phyloP scores from a whole-genome alignment of 163 green algal species.

The Dunaliella salina region DNA sequence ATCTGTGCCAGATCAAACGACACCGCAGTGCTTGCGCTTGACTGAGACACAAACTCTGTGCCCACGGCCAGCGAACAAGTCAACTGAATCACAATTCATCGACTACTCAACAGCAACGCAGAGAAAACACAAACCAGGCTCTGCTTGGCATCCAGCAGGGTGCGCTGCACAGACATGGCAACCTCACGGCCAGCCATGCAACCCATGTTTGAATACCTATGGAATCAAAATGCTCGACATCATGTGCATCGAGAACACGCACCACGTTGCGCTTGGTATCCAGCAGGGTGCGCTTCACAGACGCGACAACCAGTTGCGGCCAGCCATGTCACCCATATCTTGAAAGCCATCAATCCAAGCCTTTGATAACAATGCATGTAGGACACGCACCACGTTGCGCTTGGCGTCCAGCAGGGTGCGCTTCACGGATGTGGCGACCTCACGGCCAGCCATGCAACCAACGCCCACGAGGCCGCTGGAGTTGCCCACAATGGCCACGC shows the following conservation, averaged over 20 bases:
- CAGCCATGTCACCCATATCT: constrained; percentile 78
- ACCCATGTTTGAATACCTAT: constrained; percentile 85
- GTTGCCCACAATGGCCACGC: constrained; percentile 82
- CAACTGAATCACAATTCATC: too few relatives aligned
- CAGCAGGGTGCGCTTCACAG: constrained; percentile 62
- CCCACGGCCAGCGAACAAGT: too few relatives aligned
- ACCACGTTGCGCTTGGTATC: constrained; percentile 76
- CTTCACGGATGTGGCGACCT: constrained; percentile 76
- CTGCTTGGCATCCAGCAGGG: constrained; percentile 71
- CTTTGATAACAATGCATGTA: constrained; percentile 46
- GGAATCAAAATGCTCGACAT: too few relatives aligned
- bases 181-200: constrained; percentile 82
- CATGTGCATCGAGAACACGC: constrained; percentile 47
- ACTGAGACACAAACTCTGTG: too few relatives aligned
- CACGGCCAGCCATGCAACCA: constrained; percentile 76
- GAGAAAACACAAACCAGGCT: constrained; percentile 47
- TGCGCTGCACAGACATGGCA: constrained; percentile 62
- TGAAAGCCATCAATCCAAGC: constrained; percentile 81
- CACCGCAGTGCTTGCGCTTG: too few relatives aligned
- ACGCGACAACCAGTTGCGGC: constrained; percentile 79
- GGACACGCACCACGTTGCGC: constrained; percentile 51
- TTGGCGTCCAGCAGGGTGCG: constrained; percentile 70
- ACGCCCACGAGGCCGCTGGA: constrained; percentile 83
- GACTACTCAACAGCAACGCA: too few relatives aligned
- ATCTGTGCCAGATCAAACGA: too few relatives aligned